phyloP scores from a whole-genome alignment of 257 asterid species.

The Fraxinus americana region DNA sequence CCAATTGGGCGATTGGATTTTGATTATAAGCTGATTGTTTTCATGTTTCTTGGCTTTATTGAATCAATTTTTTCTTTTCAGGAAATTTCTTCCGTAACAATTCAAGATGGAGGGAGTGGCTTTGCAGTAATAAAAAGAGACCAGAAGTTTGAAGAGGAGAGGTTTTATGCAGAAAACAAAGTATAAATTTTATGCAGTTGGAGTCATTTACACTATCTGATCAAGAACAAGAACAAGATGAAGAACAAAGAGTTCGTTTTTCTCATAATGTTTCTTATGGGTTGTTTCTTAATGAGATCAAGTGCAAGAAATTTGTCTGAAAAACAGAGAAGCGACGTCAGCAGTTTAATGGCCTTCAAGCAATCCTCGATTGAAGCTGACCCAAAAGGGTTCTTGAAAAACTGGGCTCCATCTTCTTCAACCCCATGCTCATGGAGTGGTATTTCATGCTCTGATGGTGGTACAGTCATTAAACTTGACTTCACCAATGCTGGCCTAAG shows the following conservation, averaged over 20 bases:
- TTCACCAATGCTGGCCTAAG: slow-evolving; percentile 57
- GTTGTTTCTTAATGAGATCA: slow-evolving; percentile 39
- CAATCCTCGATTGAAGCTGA: slow-evolving; percentile 62
- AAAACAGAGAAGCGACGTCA: slow-evolving; percentile 35
- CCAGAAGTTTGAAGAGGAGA: not conserved
- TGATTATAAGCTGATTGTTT: not conserved
- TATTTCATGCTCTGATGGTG: slow-evolving; percentile 66
- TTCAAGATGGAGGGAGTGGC: not conserved
- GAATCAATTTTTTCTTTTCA: slow-evolving; percentile 8
- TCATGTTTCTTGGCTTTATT: not conserved
- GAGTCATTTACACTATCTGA: slow-evolving; percentile 26
- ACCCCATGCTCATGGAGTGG: slow-evolving; percentile 77
- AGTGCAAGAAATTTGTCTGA: slow-evolving; percentile 41
- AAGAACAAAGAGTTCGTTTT: slow-evolving; percentile 38
- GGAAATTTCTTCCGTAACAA: not conserved
- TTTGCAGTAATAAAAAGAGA: not conserved
- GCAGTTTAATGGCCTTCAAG: slow-evolving; percentile 59
- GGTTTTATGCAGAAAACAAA: slow-evolving; percentile 29
- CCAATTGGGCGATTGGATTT: slow-evolving; percentile 7
- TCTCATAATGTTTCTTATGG: slow-evolving; percentile 35
- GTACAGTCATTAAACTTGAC: slow-evolving; percentile 55
- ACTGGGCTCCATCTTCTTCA: slow-evolving; percentile 62
- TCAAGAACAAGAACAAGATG: slow-evolving; percentile 32
- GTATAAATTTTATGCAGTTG: slow-evolving; percentile 40
- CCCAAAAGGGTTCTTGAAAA: slow-evolving; percentile 56